These are phyloP conservation scores for Pneumocystis sp. DNA, from an alignment of 1,139 yeast species.

Conservation along the genomic window DNA sequence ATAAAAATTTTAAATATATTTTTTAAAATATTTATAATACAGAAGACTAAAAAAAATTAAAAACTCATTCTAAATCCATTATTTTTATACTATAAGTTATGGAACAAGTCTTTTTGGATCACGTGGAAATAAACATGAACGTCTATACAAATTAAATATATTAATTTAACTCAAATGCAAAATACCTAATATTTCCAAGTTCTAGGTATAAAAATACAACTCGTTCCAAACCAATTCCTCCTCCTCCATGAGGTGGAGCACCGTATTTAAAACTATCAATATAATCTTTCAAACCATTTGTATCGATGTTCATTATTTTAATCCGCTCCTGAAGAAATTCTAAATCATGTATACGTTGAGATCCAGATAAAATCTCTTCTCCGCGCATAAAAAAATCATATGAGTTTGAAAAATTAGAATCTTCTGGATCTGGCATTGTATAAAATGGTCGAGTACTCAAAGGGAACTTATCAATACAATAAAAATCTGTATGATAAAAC, in stretches of 20 bases:
- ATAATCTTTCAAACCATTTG: conserved; percentile 63
- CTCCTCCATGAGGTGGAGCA: conserved; percentile 98
- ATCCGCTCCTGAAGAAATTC: conserved; percentile 68
- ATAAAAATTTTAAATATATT: too few relatives aligned
- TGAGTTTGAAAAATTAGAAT: conserved; percentile 41
- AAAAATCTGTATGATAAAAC: conserved; percentile 91
- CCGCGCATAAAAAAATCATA: conserved; percentile 99
- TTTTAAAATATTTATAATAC: too few relatives aligned
- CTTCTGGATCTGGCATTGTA: conserved; percentile 95
- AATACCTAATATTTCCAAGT: conserved; percentile 60
- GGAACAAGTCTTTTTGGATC: conserved; percentile 93
- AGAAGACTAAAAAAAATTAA: neutral
- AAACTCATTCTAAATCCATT: neutral
- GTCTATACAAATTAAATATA: conserved; percentile 27
- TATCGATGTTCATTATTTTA: conserved; percentile 68
- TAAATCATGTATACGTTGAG: conserved; percentile 96
- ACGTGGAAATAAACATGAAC: conserved; percentile 97
- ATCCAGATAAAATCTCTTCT: conserved; percentile 95
- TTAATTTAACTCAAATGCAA: neutral
- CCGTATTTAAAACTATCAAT: conserved; percentile 87
- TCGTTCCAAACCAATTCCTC: conserved; percentile 98
- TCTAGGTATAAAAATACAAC: conserved; percentile 96
- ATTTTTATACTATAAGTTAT: conserved; percentile 12
- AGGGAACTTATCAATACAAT: conserved; percentile 96
- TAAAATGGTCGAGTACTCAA: conserved; percentile 92